Conservation (phyloP, 202 grass and related monocot species). For the Cymbopogon flexuosus region DNA sequence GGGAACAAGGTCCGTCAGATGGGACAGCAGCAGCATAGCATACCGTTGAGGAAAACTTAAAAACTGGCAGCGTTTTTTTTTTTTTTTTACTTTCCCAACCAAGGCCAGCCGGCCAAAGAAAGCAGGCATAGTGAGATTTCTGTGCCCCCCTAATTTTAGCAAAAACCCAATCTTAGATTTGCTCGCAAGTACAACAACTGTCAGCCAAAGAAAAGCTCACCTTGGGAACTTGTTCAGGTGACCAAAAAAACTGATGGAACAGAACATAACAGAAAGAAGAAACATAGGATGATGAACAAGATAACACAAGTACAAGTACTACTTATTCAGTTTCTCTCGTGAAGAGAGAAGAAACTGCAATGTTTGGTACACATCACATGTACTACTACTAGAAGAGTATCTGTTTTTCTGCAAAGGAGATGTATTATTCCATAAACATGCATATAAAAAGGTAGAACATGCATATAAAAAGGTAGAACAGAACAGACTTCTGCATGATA, state of each 20-base stretch:
- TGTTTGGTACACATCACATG: neutral
- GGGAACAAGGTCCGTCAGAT: constrained; percentile 36
- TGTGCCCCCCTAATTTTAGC: constrained; percentile 37
- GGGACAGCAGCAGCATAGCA: neutral
- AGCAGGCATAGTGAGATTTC: neutral
- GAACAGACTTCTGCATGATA: neutral
- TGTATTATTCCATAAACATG: neutral
- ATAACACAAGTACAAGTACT: neutral
- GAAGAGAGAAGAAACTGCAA: constrained; percentile 18
- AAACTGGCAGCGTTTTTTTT: constrained; percentile 25
- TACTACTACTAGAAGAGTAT: neutral
- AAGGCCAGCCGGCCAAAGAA: neutral
- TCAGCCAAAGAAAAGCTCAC: neutral
- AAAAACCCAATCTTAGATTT: constrained; percentile 30
- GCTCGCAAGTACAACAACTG: constrained; percentile 9
- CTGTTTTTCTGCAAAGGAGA: neutral
- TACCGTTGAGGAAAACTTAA: constrained; percentile 52
- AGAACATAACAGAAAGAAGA: neutral
- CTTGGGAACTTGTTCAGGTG: neutral
- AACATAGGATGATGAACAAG: neutral
- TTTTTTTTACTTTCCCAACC: constrained; percentile 13
- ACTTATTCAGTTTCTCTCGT: neutral
- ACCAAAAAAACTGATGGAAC: neutral
- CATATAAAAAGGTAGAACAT: neutral
- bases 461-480: neutral